Evolutionary conservation across 2,329 filamentous ascomycete genomes (phyloP).

Genomic region (Aspergillus pseudoglaucus): DNA sequence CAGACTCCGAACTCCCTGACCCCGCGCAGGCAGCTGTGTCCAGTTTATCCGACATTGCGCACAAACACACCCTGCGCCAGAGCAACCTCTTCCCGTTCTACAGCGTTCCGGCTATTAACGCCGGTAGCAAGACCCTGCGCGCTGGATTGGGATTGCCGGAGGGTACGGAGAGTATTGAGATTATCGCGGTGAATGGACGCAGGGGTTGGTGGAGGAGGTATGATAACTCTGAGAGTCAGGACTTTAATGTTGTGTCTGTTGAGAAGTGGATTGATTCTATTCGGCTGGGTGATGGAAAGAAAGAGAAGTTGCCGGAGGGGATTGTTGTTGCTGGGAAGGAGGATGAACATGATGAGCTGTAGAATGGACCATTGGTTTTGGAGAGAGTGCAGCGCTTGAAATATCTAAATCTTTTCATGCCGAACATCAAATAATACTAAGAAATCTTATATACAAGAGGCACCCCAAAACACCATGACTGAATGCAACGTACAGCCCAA

Average conservation of each 20-base stretch:
- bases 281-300: conserved; percentile 77
- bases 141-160: conserved; percentile 55
- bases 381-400: not conserved
- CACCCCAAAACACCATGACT: not conserved
- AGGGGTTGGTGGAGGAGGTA: conserved; percentile 80
- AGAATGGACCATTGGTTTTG: conserved; percentile 4
- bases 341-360: conserved; percentile 43
- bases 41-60: conserved; percentile 64
- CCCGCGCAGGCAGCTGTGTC: conserved; percentile 49
- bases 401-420: too few relatives aligned
- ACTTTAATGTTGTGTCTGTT: conserved; percentile 50
- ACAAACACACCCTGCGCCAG: conserved; percentile 63
- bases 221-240: conserved; percentile 48
- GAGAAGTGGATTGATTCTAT: conserved; percentile 90
- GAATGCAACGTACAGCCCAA: not conserved
- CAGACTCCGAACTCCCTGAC: conserved; percentile 42
- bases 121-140: conserved; percentile 51
- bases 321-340: conserved; percentile 39
- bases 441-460: not conserved
- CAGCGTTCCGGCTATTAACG: conserved; percentile 59
- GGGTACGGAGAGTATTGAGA: conserved; percentile 49
- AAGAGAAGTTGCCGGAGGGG: conserved; percentile 64
- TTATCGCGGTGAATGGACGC: conserved; percentile 79
- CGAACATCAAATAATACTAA: not conserved
- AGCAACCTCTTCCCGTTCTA: conserved; percentile 77